Evolutionary conservation across 2,329 filamentous ascomycete genomes (phyloP), one percentile per base, ranked within the genome.

Genomic region (Pseudonectria buxi): DNA sequence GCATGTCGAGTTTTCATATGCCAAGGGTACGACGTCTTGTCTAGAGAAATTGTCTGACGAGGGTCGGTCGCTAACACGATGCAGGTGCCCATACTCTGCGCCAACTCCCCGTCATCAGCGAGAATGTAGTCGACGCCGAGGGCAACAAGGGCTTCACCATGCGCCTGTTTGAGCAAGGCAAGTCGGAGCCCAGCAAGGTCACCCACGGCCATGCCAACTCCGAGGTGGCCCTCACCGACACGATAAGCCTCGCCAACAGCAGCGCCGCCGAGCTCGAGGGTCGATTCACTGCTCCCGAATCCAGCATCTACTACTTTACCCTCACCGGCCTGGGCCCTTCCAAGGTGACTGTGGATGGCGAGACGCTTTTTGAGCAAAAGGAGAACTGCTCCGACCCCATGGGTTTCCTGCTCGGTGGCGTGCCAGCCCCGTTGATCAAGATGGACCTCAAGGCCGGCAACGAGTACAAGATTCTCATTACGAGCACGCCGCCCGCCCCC

Each of bases 401-500:
- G 58, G 57, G 58, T 4, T 58, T 58, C 37, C 42, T 61, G 0
- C 60, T 61, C 35, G 49, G 51, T 9, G 52, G 51, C 11, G 50
- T 47, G 6, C 44, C 52, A 2, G 49, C 51, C n/a, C 48, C 51
- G 9, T 22, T 22, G 18, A 28, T 85, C 24, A 80, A 78, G 7
- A 58, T 82, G 1, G 82, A n/a, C 7, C 16, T 43, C 3, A 16
- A 28, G 10, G 24, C 28, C 3, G 38, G 38, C 11, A 37, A 37
- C 26, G 4, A 35, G 30, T 40, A 43, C 27, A 35, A 28, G 4
- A 35, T 43, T 14, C 22, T 24, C 16, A 22, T 40, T 13, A 15
- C 13, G 5, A 37, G 30, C 14, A 26, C 24, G 6, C 40, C 40
- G 4, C 40, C 40, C 6, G 30, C 26, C 7, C 34, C 28, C 5